Base-by-base conservation (phyloP, 805 yeast species). In the Yarrowia divulgata region DNA sequence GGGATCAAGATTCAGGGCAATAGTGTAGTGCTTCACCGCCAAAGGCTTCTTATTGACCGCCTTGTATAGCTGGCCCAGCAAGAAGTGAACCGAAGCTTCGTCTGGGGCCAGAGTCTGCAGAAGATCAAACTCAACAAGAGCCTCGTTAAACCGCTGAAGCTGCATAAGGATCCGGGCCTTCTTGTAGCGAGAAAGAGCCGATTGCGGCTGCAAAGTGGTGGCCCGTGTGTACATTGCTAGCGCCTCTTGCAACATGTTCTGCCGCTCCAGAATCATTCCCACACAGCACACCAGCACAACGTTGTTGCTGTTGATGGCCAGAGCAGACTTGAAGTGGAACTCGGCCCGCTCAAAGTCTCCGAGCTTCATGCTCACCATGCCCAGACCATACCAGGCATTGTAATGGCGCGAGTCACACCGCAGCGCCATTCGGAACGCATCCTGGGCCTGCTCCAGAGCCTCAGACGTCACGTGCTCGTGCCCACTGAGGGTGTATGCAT, bases 351-450 rank as follows among this genome's bases (percentile, higher is more conserved):
- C 87, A 75, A 87, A 87, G 73, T 91, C 93, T 6, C 98, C 98
- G 67, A 93, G 80, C 74, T 92, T 91, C 77, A 92, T 84, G 77
- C 88, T 90, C 37, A 93, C 96, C 94, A 93, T 92, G 8, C 98
- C 99, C 69, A 95, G 85, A 35, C 99, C 99, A 75, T 95, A 95
- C 75, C 93, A 87, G 0, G 98, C 98, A 78, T 94, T 95, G 78
- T 93, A 95, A 76, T 92, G 97, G 69, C 93, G 83, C 58, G 88
- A 84, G 74, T 94, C 97, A 50, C 88, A 83, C 32, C 89, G 80
- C 57, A 95, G 82, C 3, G 97, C 96, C 71, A 83, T 82, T 45
- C 97, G 79, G 83, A 93, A 95, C 71, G 91, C 87, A 69, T 89
- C 91, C 71, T 90, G 84, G 0, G 99, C 98, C 75, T 88, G 85